Evolutionary conservation across 441 rosid species (phyloP).

Genomic region (Pelargonium citronellum): DNA sequence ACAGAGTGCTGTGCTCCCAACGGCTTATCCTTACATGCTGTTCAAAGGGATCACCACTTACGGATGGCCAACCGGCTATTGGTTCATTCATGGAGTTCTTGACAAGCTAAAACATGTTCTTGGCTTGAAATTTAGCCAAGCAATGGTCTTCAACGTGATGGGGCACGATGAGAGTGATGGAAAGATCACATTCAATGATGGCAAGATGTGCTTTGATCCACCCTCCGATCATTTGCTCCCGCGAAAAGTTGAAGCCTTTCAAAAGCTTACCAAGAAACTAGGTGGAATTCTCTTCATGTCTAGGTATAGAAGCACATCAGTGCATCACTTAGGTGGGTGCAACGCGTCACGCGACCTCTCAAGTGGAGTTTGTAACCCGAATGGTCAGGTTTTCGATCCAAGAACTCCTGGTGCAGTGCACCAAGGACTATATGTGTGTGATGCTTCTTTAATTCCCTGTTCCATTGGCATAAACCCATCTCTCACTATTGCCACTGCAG

Average conservation of each 20-base stretch:
- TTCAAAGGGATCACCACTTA: constrained; percentile 40
- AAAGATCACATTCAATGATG: constrained; percentile 26
- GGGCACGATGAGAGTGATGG: constrained; percentile 41
- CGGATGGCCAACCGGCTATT: constrained; percentile 37
- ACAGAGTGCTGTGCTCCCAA: constrained; percentile 42
- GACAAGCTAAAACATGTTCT: constrained; percentile 29
- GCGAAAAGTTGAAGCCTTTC: constrained; percentile 31
- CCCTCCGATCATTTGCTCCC: constrained; percentile 35
- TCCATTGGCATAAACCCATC: constrained; percentile 39
- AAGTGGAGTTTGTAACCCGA: constrained; percentile 38
- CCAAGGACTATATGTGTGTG: constrained; percentile 41
- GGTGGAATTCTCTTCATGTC: constrained; percentile 43
- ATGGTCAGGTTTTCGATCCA: constrained; percentile 41
- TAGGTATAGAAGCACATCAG: constrained; percentile 39
- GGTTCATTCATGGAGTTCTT: constrained; percentile 36
- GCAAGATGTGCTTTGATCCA: constrained; percentile 29
- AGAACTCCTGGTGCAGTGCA: constrained; percentile 25
- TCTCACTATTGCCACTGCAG: constrained; percentile 41
- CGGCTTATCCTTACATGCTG: constrained; percentile 35
- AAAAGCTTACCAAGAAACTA: constrained; percentile 39
- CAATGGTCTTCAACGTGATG: constrained; percentile 34
- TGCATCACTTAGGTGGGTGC: constrained; percentile 49
- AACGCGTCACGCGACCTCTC: constrained; percentile 31
- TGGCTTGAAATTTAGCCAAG: constrained; percentile 28
- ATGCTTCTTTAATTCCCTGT: constrained; percentile 47